Evolutionary conservation across 2,329 filamentous ascomycete species (phyloP), one percentile per base, ranked within the genome.

Genomic region (Mycosphaerella sp.): DNA sequence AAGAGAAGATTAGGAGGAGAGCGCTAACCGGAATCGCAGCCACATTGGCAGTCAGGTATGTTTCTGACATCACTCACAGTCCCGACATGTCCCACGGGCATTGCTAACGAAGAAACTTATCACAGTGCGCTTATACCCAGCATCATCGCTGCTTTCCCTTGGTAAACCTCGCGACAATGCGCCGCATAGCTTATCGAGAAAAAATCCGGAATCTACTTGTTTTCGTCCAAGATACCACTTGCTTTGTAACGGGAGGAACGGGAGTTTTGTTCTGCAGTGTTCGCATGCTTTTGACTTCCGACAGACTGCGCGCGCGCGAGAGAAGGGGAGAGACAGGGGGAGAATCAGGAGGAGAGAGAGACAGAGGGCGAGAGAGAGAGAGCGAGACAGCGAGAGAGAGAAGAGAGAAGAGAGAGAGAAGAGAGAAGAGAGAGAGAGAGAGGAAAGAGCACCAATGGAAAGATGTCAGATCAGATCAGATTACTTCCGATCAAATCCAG

Each of bases 21-120:
- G 89, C 93, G 45, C 76, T 95, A 57, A 80, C 95, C 59, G 92
- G 93, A 55, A 81, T 97, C 50, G 88, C 85, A 59, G 89, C 89
- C 54, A 93, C 89, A 45, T 79, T 96, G 69, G 89, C 88, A 54
- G 80, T 96, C 71, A 91, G 91, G 93, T 97, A 81, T 76, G 90
- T 86, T 52, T 52, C 26, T 6, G 26, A 31, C 51, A 12, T 43
- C 9, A 36, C 26, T 32, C 23, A 10, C 42, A 21, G 14, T 36
- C n/a, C 2, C 21, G 32, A 31, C 31, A n/a, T 11, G 48, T 43
- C 42, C 8, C 21, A 26, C 49, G 29, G 32, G 12, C 6, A 38
- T 36, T 29, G 45, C 46, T 62, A 44, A 62, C 60, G 17, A 45
- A 2, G 2, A 4, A 21, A 21, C 2, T 4, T 34, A 4, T 26